phyloP scores from a whole-genome alignment of 202 grass and related monocot species.

The Tripidium arundinaceum region DNA sequence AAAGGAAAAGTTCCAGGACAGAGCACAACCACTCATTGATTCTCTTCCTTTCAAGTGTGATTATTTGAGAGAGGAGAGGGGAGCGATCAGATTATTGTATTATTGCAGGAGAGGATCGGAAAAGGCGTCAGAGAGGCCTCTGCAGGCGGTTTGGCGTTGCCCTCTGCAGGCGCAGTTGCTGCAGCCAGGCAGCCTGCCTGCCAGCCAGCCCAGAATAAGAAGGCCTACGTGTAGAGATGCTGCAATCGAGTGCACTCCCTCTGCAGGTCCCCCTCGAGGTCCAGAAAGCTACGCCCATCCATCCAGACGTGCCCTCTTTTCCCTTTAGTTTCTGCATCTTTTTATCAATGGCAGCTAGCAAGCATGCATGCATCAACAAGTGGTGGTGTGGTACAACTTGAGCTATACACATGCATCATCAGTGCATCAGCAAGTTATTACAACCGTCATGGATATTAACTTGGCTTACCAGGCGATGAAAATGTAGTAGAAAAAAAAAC shows the following conservation, averaged over 20 bases:
- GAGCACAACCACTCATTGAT: slow-evolving; percentile 28
- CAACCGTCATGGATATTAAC: background rate
- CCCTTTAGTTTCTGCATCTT: slow-evolving; percentile 10
- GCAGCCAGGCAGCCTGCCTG: background rate
- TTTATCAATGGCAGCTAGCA: slow-evolving; percentile 10
- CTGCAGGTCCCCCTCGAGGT: background rate
- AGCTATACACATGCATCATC: background rate
- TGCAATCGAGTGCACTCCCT: slow-evolving; percentile 25
- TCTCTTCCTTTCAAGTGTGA: background rate
- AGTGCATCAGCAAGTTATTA: background rate
- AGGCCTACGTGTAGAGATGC: slow-evolving; percentile 31
- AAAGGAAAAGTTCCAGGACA: slow-evolving; percentile 31
- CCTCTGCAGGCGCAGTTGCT: slow-evolving; percentile 44
- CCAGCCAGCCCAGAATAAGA: slow-evolving; percentile 27
- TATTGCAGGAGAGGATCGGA: background rate
- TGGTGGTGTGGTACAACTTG: background rate
- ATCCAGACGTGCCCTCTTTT: background rate
- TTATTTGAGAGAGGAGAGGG: background rate
- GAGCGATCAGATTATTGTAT: background rate
- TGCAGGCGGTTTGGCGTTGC: slow-evolving; percentile 18
- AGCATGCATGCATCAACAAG: too few species aligned
- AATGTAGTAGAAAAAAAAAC: background rate
- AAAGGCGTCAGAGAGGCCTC: slow-evolving; percentile 40
- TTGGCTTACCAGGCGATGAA: background rate
- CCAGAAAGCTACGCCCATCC: slow-evolving; percentile 22